These are phyloP conservation scores for Penicillium sp. DNA, from an alignment of 2,329 filamentous ascomycete genomes.

Conservation along the genomic window DNA sequence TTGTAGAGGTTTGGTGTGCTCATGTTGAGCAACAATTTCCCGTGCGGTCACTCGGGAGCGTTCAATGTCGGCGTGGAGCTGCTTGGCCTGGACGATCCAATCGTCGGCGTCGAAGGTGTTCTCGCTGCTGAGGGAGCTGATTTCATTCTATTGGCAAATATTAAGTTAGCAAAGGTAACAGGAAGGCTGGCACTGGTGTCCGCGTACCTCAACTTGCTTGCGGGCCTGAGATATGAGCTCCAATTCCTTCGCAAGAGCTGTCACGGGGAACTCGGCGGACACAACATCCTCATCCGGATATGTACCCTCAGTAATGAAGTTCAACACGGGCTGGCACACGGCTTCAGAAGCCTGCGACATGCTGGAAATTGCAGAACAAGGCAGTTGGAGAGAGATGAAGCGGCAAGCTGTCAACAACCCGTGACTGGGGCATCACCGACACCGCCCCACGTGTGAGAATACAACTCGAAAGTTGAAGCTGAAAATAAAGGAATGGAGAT, in stretches of 20 bases:
- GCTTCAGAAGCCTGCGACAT: slow-evolving; percentile 36
- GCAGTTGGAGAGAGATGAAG: slow-evolving; percentile 1
- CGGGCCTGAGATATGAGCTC: slow-evolving; percentile 49
- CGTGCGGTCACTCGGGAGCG: slow-evolving; percentile 72
- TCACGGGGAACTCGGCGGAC: slow-evolving; percentile 48
- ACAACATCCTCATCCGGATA: slow-evolving; percentile 56
- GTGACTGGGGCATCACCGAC: slow-evolving; percentile 31
- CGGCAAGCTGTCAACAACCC: slow-evolving; percentile 25
- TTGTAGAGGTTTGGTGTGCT: slow-evolving; percentile 60
- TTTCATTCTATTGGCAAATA: slow-evolving; percentile 54
- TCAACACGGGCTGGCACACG: slow-evolving; percentile 58
- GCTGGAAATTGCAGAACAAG: slow-evolving; percentile 25
- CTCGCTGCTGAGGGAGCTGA: slow-evolving; percentile 69
- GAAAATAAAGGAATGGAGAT: slow-evolving; percentile 1
- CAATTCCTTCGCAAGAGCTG: slow-evolving; percentile 48
- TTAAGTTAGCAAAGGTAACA: slow-evolving; percentile 10
- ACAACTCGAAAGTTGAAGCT: background rate
- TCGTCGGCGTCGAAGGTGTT: slow-evolving; percentile 73
- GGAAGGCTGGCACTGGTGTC: background rate
- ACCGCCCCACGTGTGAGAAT: slow-evolving; percentile 17
- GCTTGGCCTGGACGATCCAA: slow-evolving; percentile 80
- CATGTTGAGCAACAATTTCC: slow-evolving; percentile 72
- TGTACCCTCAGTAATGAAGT: slow-evolving; percentile 55
- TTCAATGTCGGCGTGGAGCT: slow-evolving; percentile 78
- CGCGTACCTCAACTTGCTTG: slow-evolving; percentile 49